phyloP scores from a whole-genome alignment of 495 filamentous ascomycete genomes.

The Darksidea phi region DNA sequence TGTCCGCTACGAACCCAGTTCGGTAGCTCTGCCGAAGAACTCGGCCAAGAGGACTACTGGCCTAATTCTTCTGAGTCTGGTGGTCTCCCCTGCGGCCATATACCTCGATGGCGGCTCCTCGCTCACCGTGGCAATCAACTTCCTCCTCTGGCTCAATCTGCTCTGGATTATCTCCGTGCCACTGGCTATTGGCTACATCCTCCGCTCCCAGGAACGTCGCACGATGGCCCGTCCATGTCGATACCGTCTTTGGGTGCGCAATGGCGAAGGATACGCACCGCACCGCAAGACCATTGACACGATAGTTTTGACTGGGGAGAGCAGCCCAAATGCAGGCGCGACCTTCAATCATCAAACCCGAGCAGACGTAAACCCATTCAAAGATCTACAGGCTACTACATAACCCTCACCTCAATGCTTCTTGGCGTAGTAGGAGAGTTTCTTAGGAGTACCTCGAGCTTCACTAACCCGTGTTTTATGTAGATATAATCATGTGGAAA shows the following conservation, averaged over 20 bases:
- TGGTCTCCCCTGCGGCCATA: constrained; percentile 6
- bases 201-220: background rate
- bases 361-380: constrained; percentile 5
- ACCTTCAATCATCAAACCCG: too few species aligned
- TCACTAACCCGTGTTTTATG: constrained; percentile 14
- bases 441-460: background rate
- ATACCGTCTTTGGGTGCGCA: constrained; percentile 6
- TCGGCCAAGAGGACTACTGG: background rate
- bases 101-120: constrained; percentile 18
- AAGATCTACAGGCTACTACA: background rate
- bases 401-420: background rate
- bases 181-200: constrained; percentile 12
- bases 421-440: background rate
- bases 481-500: constrained; percentile 35
- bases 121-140: constrained; percentile 1
- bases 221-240: constrained; percentile 1
- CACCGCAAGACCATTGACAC: background rate
- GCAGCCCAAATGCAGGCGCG: background rate
- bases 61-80: constrained; percentile 9
- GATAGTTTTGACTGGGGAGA: background rate
- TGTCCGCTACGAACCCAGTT: background rate
- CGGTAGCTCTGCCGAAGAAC: constrained; percentile 7
- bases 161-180: background rate
- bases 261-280: background rate
- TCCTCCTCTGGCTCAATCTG: background rate